phyloP scores from a whole-genome alignment of 1,139 yeast genomes.

The Lodderomyces jiufengensis region DNA sequence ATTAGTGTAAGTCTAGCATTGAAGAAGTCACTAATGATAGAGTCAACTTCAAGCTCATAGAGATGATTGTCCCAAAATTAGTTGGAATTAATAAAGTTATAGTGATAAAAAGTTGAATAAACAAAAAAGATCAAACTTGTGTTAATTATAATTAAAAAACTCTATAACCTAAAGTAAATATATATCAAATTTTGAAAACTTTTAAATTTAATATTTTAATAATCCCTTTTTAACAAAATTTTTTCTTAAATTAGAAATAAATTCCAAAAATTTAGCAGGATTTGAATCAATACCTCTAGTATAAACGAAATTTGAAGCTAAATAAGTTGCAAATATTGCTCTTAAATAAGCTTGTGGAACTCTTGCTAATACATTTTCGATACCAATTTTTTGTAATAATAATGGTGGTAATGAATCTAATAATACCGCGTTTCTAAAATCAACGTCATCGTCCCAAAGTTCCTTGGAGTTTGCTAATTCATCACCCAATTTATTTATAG shows the following conservation, averaged over 20 bases:
- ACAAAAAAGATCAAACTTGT: too few species aligned
- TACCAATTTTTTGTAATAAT: constrained; percentile 71
- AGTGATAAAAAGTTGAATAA: too few species aligned
- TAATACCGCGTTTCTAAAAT: constrained; percentile 74
- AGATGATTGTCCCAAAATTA: too few species aligned
- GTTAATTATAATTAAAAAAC: too few species aligned
- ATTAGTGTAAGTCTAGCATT: too few species aligned
- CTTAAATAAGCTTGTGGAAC: constrained; percentile 87
- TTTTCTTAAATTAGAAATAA: constrained; percentile 47
- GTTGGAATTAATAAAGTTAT: too few species aligned
- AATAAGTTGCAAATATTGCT: constrained; percentile 86
- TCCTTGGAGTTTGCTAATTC: constrained; percentile 80
- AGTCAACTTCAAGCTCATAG: too few species aligned
- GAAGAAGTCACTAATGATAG: too few species aligned
- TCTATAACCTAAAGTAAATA: too few species aligned
- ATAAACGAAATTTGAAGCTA: constrained; percentile 88
- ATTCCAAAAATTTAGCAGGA: constrained; percentile 82
- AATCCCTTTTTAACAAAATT: constrained; percentile 32
- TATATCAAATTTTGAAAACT: too few species aligned
- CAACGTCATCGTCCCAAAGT: constrained; percentile 78
- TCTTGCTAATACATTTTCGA: constrained; percentile 64
- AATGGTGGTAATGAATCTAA: constrained; percentile 75
- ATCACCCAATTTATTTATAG: constrained; percentile 86
- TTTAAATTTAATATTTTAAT: constrained; percentile 19
- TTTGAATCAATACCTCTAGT: constrained; percentile 78